Evolutionary conservation across 257 asterid species (phyloP).

Genomic region (Solanum verrucosum): DNA sequence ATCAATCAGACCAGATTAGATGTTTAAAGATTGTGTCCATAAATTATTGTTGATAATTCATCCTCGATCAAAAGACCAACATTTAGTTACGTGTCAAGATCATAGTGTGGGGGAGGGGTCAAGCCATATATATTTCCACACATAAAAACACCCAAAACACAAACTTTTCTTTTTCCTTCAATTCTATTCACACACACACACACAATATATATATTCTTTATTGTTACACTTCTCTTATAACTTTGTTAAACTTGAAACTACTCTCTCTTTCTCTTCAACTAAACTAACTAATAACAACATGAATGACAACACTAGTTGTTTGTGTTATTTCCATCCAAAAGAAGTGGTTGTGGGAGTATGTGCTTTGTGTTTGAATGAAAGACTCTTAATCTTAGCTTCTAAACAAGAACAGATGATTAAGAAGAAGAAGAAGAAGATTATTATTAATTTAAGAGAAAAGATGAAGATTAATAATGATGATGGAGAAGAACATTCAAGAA

Average conservation of each 20-base stretch:
- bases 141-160: not conserved
- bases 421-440: not conserved
- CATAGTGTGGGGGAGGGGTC: not conserved
- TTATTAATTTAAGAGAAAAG: not conserved
- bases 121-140: not conserved
- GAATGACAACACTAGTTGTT: conserved; percentile 16
- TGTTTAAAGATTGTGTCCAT: not conserved
- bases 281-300: not conserved
- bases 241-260: not conserved
- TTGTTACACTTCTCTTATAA: not conserved
- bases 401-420: conserved; percentile 9
- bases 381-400: conserved; percentile 52
- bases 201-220: not conserved
- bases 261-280: not conserved
- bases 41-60: not conserved
- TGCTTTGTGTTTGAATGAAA: conserved; percentile 67
- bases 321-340: conserved; percentile 56
- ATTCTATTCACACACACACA: not conserved
- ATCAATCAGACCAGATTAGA: too few species aligned
- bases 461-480: not conserved
- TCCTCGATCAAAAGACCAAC: not conserved
- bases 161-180: not conserved
- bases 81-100: not conserved
- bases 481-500: not conserved
- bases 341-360: conserved; percentile 60